Base-by-base conservation (phyloP, 768 basidiomycete species). In the Amanita thiersii region DNA sequence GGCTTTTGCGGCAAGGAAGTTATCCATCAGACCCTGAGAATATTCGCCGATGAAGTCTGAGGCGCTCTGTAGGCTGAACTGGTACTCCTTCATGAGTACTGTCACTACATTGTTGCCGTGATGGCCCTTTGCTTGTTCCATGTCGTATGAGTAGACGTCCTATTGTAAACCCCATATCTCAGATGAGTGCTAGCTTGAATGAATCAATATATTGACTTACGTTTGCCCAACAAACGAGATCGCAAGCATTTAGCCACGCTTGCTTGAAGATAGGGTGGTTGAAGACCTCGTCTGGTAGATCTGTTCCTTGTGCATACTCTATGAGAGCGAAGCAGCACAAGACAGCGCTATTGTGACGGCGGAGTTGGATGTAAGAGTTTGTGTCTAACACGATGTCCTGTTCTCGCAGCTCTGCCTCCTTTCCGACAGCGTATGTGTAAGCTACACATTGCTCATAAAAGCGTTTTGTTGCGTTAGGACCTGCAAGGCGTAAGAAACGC, bases 71-170 rank as follows among this genome's bases (percentile, higher is more conserved):
- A 83, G 61, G 40, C 65, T 64, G 37, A 79, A 56, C 15, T 59
- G 50, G 40, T 68, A 68, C 47, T 73, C 69, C 45, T 72, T 57
- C 76, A 82, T 81, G 45, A 81, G 67, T 26, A 83, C 77, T 6
- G 77, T 79, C 38, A 86, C 64, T 49, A 84, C 67, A 54, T 84
- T 86, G 53, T 81, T 82, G 43, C 75, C 76, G 19, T 60, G 65
- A 39, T 76, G 72, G 14, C 80, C 83, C 50, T 73, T 73, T 38
- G 73, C 69, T 50, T 81, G 77, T 50, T 86, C 81, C 72, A 80
- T 76, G 56, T 81, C 75, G 58, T 83, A 85, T 5, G 79, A 82
- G 52, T 81, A 82, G 11, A 83, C 58, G 46, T 85, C 80, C 81
- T 81, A 50, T 33, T 20, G 30, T 37, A 47, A 41, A 12, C 30